These are phyloP conservation scores for Allomyces macrogynus DNA, from an alignment of 192 early-diverging fungal species.

Conservation along the genomic window DNA sequence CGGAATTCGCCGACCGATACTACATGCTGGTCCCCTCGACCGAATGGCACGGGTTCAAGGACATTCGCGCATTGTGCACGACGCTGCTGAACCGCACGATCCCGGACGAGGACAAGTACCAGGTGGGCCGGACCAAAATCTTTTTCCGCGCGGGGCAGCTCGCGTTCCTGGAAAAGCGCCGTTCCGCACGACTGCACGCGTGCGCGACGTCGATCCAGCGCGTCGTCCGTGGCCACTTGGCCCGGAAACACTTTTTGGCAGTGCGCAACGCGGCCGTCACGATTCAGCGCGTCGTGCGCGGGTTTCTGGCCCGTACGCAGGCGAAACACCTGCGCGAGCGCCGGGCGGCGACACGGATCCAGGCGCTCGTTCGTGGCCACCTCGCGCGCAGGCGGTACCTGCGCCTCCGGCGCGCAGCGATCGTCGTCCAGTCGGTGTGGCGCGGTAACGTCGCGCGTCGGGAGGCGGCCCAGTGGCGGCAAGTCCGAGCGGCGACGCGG, in stretches of 20 bases:
- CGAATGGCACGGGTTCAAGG: constrained; percentile 36
- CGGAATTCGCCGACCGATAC: constrained; percentile 77
- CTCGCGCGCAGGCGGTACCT: constrained; percentile 36
- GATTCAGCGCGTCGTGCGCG: constrained; percentile 48
- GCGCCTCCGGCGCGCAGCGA: constrained; percentile 29
- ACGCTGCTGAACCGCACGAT: constrained; percentile 45
- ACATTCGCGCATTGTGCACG: constrained; percentile 33
- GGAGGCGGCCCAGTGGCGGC: constrained; percentile 13
- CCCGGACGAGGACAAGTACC: constrained; percentile 64
- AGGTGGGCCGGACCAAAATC: constrained; percentile 86
- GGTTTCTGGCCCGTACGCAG: constrained; percentile 28
- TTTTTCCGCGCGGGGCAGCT: constrained; percentile 96
- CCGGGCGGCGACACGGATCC: constrained; percentile 51
- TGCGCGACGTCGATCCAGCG: constrained; percentile 77
- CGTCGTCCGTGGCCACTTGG: constrained; percentile 51
- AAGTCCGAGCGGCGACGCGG: constrained; percentile 21
- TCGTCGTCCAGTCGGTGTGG: constrained; percentile 41
- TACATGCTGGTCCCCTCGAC: constrained; percentile 27
- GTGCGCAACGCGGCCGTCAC: constrained; percentile 21
- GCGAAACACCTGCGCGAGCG: constrained; percentile 33
- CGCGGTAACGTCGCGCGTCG: constrained; percentile 32
- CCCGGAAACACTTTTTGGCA: constrained; percentile 19
- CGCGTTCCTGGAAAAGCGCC: constrained; percentile 65
- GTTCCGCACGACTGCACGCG: constrained; percentile 58
- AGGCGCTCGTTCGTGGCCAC: constrained; percentile 49